These are phyloP conservation scores for Babjeviella inositovora DNA, from an alignment of 805 yeast species.

Conservation along the genomic window DNA sequence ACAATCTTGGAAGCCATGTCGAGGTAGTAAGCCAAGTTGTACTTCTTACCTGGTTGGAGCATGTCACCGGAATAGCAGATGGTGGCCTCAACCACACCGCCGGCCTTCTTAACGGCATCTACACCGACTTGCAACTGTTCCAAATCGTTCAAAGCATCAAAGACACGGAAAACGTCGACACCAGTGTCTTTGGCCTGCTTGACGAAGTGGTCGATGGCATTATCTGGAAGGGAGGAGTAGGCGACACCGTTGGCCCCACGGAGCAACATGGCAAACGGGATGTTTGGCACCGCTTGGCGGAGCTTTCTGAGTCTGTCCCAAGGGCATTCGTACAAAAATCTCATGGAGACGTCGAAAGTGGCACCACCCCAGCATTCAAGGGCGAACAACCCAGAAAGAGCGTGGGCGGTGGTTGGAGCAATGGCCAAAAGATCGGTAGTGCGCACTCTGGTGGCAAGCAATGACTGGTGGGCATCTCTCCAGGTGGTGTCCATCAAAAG, in stretches of 20 bases:
- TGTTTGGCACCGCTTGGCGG: slow-evolving; percentile 87
- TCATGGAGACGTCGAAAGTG: slow-evolving; percentile 96
- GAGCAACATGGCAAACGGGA: slow-evolving; percentile 97
- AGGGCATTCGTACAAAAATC: slow-evolving; percentile 97
- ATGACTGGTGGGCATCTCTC: slow-evolving; percentile 99
- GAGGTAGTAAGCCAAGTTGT: slow-evolving; percentile 82
- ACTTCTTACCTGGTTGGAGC: slow-evolving; percentile 91
- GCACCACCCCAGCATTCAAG: slow-evolving; percentile 99
- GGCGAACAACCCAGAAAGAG: slow-evolving; percentile 81
- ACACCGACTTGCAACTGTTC: slow-evolving; percentile 97
- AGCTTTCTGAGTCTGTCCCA: slow-evolving; percentile 90
- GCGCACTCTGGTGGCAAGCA: slow-evolving; percentile 93
- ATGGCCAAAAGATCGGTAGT: slow-evolving; percentile 82
- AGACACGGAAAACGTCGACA: slow-evolving; percentile 94
- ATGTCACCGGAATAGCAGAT: slow-evolving; percentile 98
- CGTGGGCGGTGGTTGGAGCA: slow-evolving; percentile 90
- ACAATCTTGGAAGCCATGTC: slow-evolving; percentile 73
- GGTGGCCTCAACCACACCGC: slow-evolving; percentile 98
- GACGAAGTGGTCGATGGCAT: slow-evolving; percentile 96
- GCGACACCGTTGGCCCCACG: slow-evolving; percentile 99
- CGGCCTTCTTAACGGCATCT: slow-evolving; percentile 94
- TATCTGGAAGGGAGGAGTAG: slow-evolving; percentile 93
- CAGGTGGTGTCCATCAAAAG: slow-evolving; percentile 96
- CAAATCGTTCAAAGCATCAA: slow-evolving; percentile 92
- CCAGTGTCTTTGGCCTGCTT: slow-evolving; percentile 90